Base-by-base conservation (phyloP, 2,329 filamentous ascomycete genomes). In the Aspergillus vadensis region DNA sequence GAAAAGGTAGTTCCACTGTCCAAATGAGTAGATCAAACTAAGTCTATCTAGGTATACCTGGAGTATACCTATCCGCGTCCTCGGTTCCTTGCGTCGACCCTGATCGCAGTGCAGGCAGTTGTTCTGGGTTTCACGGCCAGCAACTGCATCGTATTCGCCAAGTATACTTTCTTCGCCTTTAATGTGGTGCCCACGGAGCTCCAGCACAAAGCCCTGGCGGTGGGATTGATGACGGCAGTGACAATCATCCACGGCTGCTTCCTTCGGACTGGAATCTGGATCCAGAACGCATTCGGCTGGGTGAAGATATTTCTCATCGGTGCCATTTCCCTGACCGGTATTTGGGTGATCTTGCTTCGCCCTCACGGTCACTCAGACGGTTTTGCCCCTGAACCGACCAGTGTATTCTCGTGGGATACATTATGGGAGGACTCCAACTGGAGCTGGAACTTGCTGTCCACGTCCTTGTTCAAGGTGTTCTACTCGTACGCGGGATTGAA, bases 111-210 rank as follows among this genome's bases (percentile, higher is more conserved):
- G 1, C 84, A 90, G 57, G 86, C 85, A 0, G 82, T 90, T 0
- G 70, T 90, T 0, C 75, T 91, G 0, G 86, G 87, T 0, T 90
- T 90, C 59, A 89, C 88, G 0, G 86, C 87, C 0, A 88, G 85
- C 67, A 91, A 90, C 69, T 89, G 87, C 69, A 85, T 91, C 55
- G 82, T 90, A 0, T 90, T 89, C 65, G 86, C 85, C 55, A 85
- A 88, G 63, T 90, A 90, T 62, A 79, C 83, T 0, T 75, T 88
- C 0, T 89, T 88, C 65, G 86, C 86, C 0, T 74, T 86, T 14
- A 82, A 81, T 2, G 66, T 81, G 4, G 76, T 84, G 38, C 79
- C 83, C 0, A 81, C 79, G 1, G 84, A 85, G 50, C 64, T 79
- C 12, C 72, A 82, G 25, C 79, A 83, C 15, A 88, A 88, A 67